phyloP scores from a whole-genome alignment of 1,139 yeast species.

The Meyerozyma elateridarum region DNA sequence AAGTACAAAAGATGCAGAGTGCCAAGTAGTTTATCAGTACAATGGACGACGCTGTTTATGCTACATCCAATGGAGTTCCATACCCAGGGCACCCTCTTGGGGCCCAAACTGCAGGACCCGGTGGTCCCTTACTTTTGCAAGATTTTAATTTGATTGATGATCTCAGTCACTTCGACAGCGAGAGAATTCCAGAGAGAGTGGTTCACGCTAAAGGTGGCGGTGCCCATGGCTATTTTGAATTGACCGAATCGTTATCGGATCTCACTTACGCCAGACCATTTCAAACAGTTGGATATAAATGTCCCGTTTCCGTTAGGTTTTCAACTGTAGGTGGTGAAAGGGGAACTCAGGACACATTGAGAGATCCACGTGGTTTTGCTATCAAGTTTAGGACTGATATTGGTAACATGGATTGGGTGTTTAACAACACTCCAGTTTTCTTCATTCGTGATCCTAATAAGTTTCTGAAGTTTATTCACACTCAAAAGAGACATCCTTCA shows the following conservation, averaged over 20 bases:
- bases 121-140: conserved; percentile 55
- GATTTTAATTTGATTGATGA: conserved; percentile 53
- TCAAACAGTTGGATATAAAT: conserved; percentile 43
- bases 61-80: conserved; percentile 27
- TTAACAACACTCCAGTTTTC: conserved; percentile 57
- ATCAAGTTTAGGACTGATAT: conserved; percentile 55
- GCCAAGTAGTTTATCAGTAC: no score
- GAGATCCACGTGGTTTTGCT: conserved; percentile 60
- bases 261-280: conserved; percentile 47
- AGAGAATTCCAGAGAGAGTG: conserved; percentile 59
- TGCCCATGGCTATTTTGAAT: conserved; percentile 56
- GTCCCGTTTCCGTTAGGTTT: conserved; percentile 45
- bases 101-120: conserved; percentile 27
- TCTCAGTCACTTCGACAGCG: conserved; percentile 58
- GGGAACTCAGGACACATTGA: conserved; percentile 53
- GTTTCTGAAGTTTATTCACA: conserved; percentile 55
- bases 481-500: conserved; percentile 74
- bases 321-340: conserved; percentile 59
- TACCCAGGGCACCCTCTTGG: conserved; percentile 23
- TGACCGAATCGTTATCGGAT: conserved; percentile 53
- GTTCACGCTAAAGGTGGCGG: conserved; percentile 67
- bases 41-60: conserved; percentile 19
- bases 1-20: no score
- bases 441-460: conserved; percentile 57
- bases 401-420: conserved; percentile 59